A percentile compares a stretch with the other conserved stretches of the same genome.
Conservation (phyloP, 2,329 filamentous ascomycete genomes). For the Fusarium metavorans region DNA sequence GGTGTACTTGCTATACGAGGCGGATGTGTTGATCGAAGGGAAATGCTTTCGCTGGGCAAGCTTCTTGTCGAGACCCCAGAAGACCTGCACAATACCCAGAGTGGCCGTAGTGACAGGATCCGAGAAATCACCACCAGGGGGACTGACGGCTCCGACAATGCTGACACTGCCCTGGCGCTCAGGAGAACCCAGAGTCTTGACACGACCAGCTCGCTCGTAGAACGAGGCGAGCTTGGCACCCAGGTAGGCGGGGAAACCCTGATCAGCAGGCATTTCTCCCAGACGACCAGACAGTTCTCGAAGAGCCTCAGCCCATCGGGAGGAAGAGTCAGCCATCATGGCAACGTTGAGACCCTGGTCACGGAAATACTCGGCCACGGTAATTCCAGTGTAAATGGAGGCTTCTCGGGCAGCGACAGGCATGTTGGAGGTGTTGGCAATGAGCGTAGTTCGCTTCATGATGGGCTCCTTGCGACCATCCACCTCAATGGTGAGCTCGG, state of each 20-base stretch:
- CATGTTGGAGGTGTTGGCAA: slow-evolving; percentile 99
- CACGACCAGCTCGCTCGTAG: slow-evolving; percentile 97
- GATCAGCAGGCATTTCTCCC: slow-evolving; percentile 99
- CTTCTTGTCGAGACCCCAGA: slow-evolving; percentile 99
- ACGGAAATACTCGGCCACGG: slow-evolving; percentile 95
- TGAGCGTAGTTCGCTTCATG: slow-evolving; percentile 99
- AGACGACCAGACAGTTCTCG: slow-evolving; percentile 99
- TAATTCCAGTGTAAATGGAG: slow-evolving; percentile 98
- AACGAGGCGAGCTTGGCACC: slow-evolving; percentile 97
- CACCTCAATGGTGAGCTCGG: slow-evolving; percentile 94
- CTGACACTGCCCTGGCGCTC: slow-evolving; percentile 92
- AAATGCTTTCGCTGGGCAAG: slow-evolving; percentile 99
- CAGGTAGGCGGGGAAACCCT: slow-evolving; percentile 98
- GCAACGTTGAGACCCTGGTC: slow-evolving; percentile 97
- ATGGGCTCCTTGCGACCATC: slow-evolving; percentile 97
- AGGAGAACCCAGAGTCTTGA: slow-evolving; percentile 87
- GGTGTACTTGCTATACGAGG: slow-evolving; percentile 98
- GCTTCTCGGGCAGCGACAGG: slow-evolving; percentile 97
- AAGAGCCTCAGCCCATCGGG: slow-evolving; percentile 97
- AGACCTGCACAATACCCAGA: slow-evolving; percentile 97
- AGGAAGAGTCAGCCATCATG: slow-evolving; percentile 99
- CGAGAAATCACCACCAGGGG: slow-evolving; percentile 98
- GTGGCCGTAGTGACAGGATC: slow-evolving; percentile 96
- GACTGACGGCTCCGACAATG: slow-evolving; percentile 97
- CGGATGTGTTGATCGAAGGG: slow-evolving; percentile 94